phyloP scores from a whole-genome alignment of 2,329 filamentous ascomycete genomes.

The Talaromyces sp. region DNA sequence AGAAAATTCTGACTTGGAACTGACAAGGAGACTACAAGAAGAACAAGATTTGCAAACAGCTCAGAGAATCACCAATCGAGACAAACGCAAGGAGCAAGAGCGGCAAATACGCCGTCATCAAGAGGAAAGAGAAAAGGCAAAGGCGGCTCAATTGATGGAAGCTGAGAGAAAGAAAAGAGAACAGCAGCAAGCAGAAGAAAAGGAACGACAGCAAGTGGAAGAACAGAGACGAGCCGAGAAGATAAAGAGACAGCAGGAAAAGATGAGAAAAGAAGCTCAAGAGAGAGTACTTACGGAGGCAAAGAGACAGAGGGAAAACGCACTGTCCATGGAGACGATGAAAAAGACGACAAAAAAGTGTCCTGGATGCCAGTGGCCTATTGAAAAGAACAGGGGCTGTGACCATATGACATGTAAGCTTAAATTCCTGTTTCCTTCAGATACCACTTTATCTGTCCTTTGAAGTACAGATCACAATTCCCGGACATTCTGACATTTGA shows the following conservation, averaged over 20 bases:
- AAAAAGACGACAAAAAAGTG: neutral
- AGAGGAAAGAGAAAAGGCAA: neutral
- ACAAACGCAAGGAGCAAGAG: neutral
- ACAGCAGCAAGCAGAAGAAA: neutral
- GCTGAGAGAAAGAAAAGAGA: neutral
- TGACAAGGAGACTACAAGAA: neutral
- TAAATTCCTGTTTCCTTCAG: neutral
- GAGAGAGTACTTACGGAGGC: neutral
- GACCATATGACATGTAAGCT: slow-evolving; percentile 1
- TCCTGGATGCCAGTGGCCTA: neutral
- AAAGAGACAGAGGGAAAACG: neutral
- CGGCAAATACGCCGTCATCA: neutral
- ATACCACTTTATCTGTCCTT: neutral
- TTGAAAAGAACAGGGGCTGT: slow-evolving; percentile 2
- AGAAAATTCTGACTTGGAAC: neutral
- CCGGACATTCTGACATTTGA: neutral
- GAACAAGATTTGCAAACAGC: neutral
- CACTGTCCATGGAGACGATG: neutral
- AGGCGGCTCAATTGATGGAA: neutral
- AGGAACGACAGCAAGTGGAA: neutral
- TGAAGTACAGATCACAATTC: neutral
- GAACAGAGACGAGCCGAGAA: neutral
- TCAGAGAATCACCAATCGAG: neutral
- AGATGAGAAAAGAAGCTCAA: neutral
- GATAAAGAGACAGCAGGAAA: neutral